Base-by-base conservation (phyloP, 1,284 basidiomycete genomes). In the Kalmanozyma brasiliensis region DNA sequence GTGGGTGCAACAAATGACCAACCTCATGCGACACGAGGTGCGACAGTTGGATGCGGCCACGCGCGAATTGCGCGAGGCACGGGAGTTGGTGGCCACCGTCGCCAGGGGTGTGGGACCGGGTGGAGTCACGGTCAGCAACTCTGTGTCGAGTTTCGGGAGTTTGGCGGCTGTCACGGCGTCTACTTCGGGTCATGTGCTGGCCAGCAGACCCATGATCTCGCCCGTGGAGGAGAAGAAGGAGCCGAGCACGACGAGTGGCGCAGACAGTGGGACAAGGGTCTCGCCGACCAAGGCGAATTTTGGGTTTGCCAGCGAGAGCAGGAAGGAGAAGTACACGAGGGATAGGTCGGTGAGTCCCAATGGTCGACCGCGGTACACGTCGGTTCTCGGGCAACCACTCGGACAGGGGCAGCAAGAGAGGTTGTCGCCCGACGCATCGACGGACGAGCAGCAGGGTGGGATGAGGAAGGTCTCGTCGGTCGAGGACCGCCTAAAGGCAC, bases 11-110 rank as follows among this genome's bases (percentile, higher is more conserved):
- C 76, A 79, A 48, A 79, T 81, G 72, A 74, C 79, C 19, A 52
- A 62, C 24, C 61, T 80, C n/a, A 79, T 81, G 65, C 74, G 73
- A 52, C 79, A 80, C 53, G 79, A 81, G 49, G 64, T 81, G n/a
- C 76, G 77, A 2, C 69, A 74, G 57, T 61, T 81, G 30, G 73
- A 75, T 45, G 68, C 69, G 0, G 79, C 77, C 8, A 73, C 73
- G 2, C 47, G 57, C 6, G 73, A 77, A 59, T 57, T 81, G 32
- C 59, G 66, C 24, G 77, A 77, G 49, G 41, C 59, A 3, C 52
- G 75, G 35, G 73, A 78, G 30, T 34, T 76, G 3, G 60, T 78
- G 0, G 70, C 73, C 8, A 33, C 23, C 2, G 52, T 78, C 4
- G 64, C 73, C 0, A 41, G 60, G 34, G 23, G 40, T 29, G 60